These are phyloP conservation scores for Candida ortonii DNA, from an alignment of 805 yeast genomes.

Conservation along the genomic window DNA sequence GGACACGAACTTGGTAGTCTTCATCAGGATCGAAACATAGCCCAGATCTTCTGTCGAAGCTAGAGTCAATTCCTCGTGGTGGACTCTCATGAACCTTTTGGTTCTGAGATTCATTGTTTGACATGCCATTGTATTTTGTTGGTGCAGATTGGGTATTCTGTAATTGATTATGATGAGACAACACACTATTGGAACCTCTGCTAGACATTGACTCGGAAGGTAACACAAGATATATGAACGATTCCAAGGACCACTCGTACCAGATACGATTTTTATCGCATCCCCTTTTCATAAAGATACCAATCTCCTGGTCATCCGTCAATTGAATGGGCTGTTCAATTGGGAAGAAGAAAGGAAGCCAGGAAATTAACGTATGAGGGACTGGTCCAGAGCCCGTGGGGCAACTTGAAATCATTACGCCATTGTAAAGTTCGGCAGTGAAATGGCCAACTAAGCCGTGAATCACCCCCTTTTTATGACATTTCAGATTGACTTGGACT, in stretches of 20 bases:
- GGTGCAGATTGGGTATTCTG: slow-evolving; percentile 4
- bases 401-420: slow-evolving; percentile 49
- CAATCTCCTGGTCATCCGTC: slow-evolving; percentile 53
- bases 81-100: slow-evolving; percentile 22
- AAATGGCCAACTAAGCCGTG: slow-evolving; percentile 81
- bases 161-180: slow-evolving; percentile 3
- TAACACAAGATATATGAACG: slow-evolving; percentile 40
- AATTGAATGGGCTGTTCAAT: slow-evolving; percentile 50
- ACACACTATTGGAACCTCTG: slow-evolving; percentile 11
- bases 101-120: slow-evolving; percentile 23
- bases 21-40: too few species aligned
- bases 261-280: slow-evolving; percentile 44
- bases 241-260: slow-evolving; percentile 67
- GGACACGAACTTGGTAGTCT: slow-evolving; percentile 41
- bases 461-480: slow-evolving; percentile 49
- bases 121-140: slow-evolving; percentile 8
- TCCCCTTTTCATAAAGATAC: slow-evolving; percentile 49
- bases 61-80: too few species aligned
- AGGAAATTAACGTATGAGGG: slow-evolving; percentile 47
- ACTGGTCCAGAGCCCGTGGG: slow-evolving; percentile 39
- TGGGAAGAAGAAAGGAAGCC: slow-evolving; percentile 72
- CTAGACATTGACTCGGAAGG: slow-evolving; percentile 21
- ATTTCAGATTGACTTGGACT: slow-evolving; percentile 35
- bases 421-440: slow-evolving; percentile 63
- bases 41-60: too few species aligned